phyloP scores from a whole-genome alignment of 2,329 filamentous ascomycete species.

The Colletotrichum sp. region DNA sequence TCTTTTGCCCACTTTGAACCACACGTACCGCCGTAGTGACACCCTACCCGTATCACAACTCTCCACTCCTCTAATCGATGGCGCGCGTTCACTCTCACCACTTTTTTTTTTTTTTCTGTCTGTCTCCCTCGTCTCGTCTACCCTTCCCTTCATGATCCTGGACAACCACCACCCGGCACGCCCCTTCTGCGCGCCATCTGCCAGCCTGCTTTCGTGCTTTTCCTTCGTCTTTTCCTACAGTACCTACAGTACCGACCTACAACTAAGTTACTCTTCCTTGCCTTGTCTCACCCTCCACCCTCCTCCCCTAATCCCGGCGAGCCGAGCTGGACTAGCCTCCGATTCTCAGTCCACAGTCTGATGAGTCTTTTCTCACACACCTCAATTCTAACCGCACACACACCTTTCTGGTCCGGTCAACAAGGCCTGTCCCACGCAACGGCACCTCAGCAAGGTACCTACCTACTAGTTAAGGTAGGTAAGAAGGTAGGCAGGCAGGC shows the following conservation, averaged over 20 bases:
- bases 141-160: slow-evolving; percentile 1
- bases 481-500: background rate
- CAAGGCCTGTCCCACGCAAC: background rate
- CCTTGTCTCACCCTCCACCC: slow-evolving; percentile 9
- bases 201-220: slow-evolving; percentile 24
- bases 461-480: background rate
- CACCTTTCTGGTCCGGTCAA: background rate
- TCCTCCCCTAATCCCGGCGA: background rate
- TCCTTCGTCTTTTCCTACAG: background rate
- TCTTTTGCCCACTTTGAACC: slow-evolving; percentile 19
- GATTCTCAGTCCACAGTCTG: background rate
- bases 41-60: slow-evolving; percentile 21
- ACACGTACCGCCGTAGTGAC: slow-evolving; percentile 11
- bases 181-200: slow-evolving; percentile 19
- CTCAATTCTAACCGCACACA: background rate
- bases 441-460: background rate
- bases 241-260: background rate
- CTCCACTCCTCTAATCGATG: slow-evolving; percentile 15
- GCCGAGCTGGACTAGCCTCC: slow-evolving; percentile 14
- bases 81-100: slow-evolving; percentile 15
- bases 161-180: background rate
- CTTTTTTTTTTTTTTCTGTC: background rate
- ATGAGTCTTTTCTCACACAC: slow-evolving; percentile 7
- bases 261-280: background rate
- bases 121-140: background rate